Evolutionary conservation across 2,329 filamentous ascomycete species (phyloP).

Genomic region (Hortaea werneckii): DNA sequence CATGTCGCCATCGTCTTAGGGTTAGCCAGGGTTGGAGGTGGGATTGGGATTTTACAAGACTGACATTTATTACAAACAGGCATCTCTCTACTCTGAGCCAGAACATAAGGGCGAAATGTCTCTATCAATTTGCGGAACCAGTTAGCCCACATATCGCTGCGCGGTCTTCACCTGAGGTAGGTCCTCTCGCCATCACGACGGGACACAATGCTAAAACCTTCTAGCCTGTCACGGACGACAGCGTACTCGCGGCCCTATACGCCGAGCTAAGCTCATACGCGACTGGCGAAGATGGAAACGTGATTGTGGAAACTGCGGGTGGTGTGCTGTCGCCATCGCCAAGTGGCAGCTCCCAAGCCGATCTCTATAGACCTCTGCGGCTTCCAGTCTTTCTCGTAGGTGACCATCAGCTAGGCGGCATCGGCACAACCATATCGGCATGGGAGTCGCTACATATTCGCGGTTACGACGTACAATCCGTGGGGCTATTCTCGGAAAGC

Average conservation of each 20-base stretch:
- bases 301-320: slow-evolving; percentile 71
- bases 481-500: slow-evolving; percentile 58
- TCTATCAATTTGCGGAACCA: slow-evolving; percentile 64
- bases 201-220: slow-evolving; percentile 2
- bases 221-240: slow-evolving; percentile 17
- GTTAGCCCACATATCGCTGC: slow-evolving; percentile 72
- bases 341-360: slow-evolving; percentile 65
- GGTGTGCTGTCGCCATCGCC: slow-evolving; percentile 72
- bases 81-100: slow-evolving; percentile 54
- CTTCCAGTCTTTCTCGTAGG: slow-evolving; percentile 64
- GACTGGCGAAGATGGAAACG: slow-evolving; percentile 40
- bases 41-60: background rate
- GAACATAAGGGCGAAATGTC: slow-evolving; percentile 46
- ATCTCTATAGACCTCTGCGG: slow-evolving; percentile 65
- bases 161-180: slow-evolving; percentile 18
- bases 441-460: slow-evolving; percentile 69
- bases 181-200: background rate
- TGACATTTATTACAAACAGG: slow-evolving; percentile 28
- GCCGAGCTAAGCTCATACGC: slow-evolving; percentile 35
- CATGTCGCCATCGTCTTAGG: background rate
- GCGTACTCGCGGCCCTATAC: slow-evolving; percentile 32
- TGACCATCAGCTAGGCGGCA: slow-evolving; percentile 67
- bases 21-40: background rate
- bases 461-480: slow-evolving; percentile 63
- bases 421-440: slow-evolving; percentile 68